A percentile compares a stretch with the other conserved stretches of the same genome.
These are phyloP conservation scores for Lactarius quietus DNA, from an alignment of 768 basidiomycete species.

Conservation along the genomic window DNA sequence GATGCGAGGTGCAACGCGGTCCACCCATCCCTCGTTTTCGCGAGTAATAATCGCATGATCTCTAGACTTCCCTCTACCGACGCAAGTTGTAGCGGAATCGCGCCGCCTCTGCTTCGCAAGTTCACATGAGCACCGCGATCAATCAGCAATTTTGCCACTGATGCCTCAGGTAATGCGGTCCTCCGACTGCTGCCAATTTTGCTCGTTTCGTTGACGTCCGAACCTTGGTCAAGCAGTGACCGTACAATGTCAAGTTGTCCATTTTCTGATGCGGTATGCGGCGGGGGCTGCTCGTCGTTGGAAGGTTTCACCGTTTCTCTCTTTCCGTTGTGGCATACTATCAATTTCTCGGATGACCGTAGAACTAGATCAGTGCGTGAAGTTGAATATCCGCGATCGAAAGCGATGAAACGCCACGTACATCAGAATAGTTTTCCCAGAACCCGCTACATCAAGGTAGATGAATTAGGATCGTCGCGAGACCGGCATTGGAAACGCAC, in stretches of 20 bases:
- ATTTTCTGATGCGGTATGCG: no score
- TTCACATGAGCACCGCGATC: not conserved
- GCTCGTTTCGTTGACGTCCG: not conserved
- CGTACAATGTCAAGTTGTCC: not conserved
- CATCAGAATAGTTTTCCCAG: constrained; percentile 13
- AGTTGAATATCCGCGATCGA: not conserved
- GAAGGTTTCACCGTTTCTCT: not conserved
- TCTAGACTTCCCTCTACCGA: not conserved
- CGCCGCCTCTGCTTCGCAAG: not conserved
- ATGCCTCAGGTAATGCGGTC: not conserved
- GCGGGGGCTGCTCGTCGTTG: not conserved
- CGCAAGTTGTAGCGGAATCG: not conserved
- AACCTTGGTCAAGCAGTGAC: not conserved
- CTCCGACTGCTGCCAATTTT: not conserved
- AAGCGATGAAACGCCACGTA: not conserved
- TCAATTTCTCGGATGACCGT: constrained; percentile 6
- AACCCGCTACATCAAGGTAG: not conserved
- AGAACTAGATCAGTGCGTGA: not conserved
- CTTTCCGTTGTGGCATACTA: not conserved
- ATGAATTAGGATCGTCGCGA: not conserved
- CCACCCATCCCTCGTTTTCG: not conserved
- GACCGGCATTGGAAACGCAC: not conserved
- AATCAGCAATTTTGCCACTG: not conserved
- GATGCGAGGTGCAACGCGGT: constrained; percentile 1
- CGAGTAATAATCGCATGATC: not conserved